Base-by-base conservation (phyloP, 352 stramenopile species). In the Pythium sukuiense region DNA sequence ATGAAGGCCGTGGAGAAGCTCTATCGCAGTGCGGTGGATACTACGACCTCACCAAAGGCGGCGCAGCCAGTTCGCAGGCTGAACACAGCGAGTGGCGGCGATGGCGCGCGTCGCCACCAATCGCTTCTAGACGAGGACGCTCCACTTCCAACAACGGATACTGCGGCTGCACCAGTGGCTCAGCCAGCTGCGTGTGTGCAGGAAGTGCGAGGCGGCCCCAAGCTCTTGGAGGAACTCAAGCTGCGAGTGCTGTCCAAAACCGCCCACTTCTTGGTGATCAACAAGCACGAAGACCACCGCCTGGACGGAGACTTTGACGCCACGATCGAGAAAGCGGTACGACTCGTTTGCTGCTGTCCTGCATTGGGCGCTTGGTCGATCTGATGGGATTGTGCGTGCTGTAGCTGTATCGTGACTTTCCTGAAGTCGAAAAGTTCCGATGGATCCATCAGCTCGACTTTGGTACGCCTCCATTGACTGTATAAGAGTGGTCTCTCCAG, bases 371-470 rank as follows among this genome's bases (percentile, higher is more conserved):
- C 49, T 59, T 35, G 32, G 5, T 35, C 5, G 32, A 9, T 35
- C 33, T 66, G 88, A 24, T 14, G 6, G 6, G 32, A 12, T 29
- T 6, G 8, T 53, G 2, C 20, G 14, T 35, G 29, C 11, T 61
- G 39, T 67, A 93, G 73, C 65, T 97, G 39, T 65, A 82, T 45
- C 75, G 86, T 8, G 79, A 93, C 56, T 93, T 81, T 57, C 84
- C 84, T 26, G 74, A 90, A n/a, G 75, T 92, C 14, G 61, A 73
- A 7, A 93, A 96, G 63, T 92, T 95, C 50, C 85, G 87, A 26
- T 96, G 87, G 89, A 91, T 97, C 61, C 89, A 97, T 63, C 88
- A 96, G 72, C 76, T 97, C 26, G 89, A 97, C 71, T 97, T 96
- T 73, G 81, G 83, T 92, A 73, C 26, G 49, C 6, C 14, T 33